Base-by-base conservation (phyloP, 805 yeast genomes). In the Blastobotrys parvus region DNA sequence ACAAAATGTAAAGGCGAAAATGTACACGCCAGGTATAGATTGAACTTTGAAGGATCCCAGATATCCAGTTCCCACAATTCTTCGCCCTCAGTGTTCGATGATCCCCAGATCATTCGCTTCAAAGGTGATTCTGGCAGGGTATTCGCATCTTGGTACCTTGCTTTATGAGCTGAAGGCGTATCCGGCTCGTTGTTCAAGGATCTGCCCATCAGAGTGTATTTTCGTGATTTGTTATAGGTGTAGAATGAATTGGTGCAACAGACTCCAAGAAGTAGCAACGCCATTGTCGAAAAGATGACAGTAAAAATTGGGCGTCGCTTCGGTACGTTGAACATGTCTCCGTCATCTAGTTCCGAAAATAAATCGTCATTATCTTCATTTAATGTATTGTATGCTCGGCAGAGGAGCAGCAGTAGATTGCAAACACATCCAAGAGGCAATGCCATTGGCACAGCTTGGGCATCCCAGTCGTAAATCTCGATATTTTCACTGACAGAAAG, bases 21-120 rank as follows among this genome's bases (percentile, higher is more conserved):
- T 1, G 74, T 59, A 2, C 75, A 65, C 22, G 74, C 68, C 2
- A 82, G 51, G 38, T 66, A 61, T 4, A 81, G 63, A 25, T 69
- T 69, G 56, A 80, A 78, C 48, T 67, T 67, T 0, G 81, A 70
- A 0, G 90, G 90, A 35, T 68, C 66, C 94, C 94, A 83, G 39
- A 81, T 72, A 16, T 62, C 63, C 34, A 83, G 57, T 45, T 75
- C 72, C 76, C 82, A 81, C 1, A 51, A 30, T 11, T 55, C 51
- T 7, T 47, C 50, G 4, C 21, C 34, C 10, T n/a, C 27, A 6
- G 17, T 32, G 30, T n/a, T 21, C 31, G 17, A 16, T 18, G 37
- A 15, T n/a, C n/a, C n/a, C 21, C 30, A 27, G 31, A 36, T 36
- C 30, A 29, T 36, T 36, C 39, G 29, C 39, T 21, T 22, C 22